A percentile compares a stretch with the other conserved stretches of the same genome.
These are phyloP conservation scores for Schizophyllum amplum DNA, from an alignment of 1,284 basidiomycete genomes.

Conservation along the genomic window DNA sequence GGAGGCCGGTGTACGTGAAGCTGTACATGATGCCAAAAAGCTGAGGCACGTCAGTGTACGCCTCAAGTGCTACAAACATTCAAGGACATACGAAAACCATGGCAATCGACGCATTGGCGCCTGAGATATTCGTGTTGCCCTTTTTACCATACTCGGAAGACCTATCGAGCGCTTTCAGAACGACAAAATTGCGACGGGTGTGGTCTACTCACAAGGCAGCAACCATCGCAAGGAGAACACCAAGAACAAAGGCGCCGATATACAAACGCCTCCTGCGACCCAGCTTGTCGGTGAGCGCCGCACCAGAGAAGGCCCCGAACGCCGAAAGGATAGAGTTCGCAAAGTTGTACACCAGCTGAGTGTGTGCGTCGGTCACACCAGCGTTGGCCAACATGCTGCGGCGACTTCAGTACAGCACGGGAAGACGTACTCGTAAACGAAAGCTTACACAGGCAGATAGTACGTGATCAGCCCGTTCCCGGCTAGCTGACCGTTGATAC, in stretches of 20 bases:
- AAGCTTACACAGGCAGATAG: conserved; percentile 19
- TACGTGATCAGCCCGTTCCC: conserved; percentile 23
- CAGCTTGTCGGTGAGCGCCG: conserved; percentile 18
- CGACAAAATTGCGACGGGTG: no score
- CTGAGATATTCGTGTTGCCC: conserved; percentile 17
- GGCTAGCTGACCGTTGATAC: conserved; percentile 21
- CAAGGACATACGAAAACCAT: conserved; percentile 16
- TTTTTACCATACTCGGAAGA: conserved; percentile 12
- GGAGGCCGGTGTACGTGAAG: conserved; percentile 21
- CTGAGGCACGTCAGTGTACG: not conserved
- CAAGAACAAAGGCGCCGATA: conserved; percentile 18
- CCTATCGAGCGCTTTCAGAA: not conserved
- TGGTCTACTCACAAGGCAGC: conserved; percentile 11
- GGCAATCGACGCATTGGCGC: conserved; percentile 20
- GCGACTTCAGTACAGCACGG: no score
- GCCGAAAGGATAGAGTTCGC: conserved; percentile 21
- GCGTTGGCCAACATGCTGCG: conserved; percentile 20
- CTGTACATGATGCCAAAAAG: conserved; percentile 20
- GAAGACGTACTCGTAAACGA: no score
- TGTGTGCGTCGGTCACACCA: conserved; percentile 17
- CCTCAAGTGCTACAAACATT: not conserved
- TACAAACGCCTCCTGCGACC: conserved; percentile 19
- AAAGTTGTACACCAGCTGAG: conserved; percentile 22
- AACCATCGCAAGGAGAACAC: conserved; percentile 16
- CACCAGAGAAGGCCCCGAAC: conserved; percentile 19